Base-by-base conservation (phyloP, 108 stramenopile genomes). In the Nannochloropsis granulata region DNA sequence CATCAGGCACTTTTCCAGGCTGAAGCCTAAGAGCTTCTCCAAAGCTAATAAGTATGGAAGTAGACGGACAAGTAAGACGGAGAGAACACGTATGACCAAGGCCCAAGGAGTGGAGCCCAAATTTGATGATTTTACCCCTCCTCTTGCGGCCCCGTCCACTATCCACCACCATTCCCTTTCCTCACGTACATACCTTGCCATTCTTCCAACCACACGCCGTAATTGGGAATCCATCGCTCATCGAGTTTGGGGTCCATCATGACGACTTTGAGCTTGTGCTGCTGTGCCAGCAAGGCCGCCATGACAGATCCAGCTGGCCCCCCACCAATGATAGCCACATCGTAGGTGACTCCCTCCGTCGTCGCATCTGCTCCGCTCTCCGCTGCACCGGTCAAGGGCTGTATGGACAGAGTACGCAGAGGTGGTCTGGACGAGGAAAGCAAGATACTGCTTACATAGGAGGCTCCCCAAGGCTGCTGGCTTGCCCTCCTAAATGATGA, bases 181-280 rank as follows among this genome's bases (percentile, higher is more conserved):
- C 34, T 5, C 34, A 34, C 34, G 79, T 90, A 44, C 25, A 96
- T 89, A 45, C 94, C 88, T 79, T 94, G 88, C 96, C 96, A 97
- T 91, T 97, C 96, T 84, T 95, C 94, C 83, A 94, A 87, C 96
- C 96, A 97, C 13, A 95, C 94, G 34, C 96, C 96, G 89, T 95
- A 97, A 85, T 95, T 96, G 56, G 95, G 94, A 44, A 91, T 88
- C 94, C 94, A 95, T 82, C 90, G 88, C 21, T 85, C 78, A 85
- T 95, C 94, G 79, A 92, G 91, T 84, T 93, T 93, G 25, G 92
- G 85, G 86, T 95, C 94, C 43, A 94, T 93, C 25, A 97, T 78
- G 10, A 94, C 88, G 12, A 97, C 93, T 44, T 93, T 90, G 43
- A 94, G 87, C 25, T 85, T 83, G 43, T 89, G 85, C 82, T 88